phyloP scores from a whole-genome alignment of 768 basidiomycete genomes.

The Termitomyces sp. region DNA sequence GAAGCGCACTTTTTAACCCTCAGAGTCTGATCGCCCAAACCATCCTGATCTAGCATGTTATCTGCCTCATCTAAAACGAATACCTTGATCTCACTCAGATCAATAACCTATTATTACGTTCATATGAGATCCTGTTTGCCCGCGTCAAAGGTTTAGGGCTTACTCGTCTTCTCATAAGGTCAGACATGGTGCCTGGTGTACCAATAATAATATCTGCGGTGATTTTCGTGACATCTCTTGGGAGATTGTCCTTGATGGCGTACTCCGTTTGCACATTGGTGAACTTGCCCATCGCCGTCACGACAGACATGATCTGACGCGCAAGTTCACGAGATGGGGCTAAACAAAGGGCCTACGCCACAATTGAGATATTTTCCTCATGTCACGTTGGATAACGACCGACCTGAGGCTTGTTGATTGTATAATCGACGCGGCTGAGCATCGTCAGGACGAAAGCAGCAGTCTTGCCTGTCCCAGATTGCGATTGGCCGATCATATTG shows the following conservation, averaged over 20 bases:
- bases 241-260: conserved; percentile 86
- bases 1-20: conserved; percentile 83
- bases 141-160: neutral
- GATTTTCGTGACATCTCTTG: conserved; percentile 57
- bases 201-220: conserved; percentile 93
- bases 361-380: neutral
- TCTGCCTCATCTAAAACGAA: conserved; percentile 98
- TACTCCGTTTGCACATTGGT: conserved; percentile 92
- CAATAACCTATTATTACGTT: conserved; percentile 45
- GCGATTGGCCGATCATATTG: conserved; percentile 99
- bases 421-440: conserved; percentile 90
- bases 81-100: conserved; percentile 77
- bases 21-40: conserved; percentile 89
- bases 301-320: conserved; percentile 94
- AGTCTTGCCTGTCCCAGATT: conserved; percentile 98
- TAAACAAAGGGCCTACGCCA: conserved; percentile 82
- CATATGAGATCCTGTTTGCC: neutral
- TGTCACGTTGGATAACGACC: neutral
- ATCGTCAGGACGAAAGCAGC: conserved; percentile 98
- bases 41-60: conserved; percentile 96
- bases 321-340: conserved; percentile 97
- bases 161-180: conserved; percentile 70
- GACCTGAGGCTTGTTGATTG: conserved; percentile 80
- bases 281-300: conserved; percentile 92
- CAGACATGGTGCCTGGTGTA: conserved; percentile 92